These are phyloP conservation scores for Podospora comata DNA, from an alignment of 495 filamentous ascomycete species.

Conservation along the genomic window DNA sequence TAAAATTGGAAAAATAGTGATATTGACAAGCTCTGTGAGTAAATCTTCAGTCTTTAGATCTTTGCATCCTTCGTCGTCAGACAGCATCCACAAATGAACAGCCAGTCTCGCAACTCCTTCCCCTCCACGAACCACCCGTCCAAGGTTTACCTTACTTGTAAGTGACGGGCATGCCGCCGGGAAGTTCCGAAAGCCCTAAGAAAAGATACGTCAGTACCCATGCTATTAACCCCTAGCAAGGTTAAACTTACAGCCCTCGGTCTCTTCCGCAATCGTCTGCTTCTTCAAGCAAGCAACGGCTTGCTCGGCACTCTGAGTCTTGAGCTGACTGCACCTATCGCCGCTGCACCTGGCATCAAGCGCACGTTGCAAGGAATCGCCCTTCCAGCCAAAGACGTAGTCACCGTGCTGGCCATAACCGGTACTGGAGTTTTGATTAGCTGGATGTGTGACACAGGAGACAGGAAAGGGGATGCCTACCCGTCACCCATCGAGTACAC, in stretches of 20 bases:
- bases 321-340: constrained; percentile 38
- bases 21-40: not conserved
- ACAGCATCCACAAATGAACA: not conserved
- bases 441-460: not conserved
- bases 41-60: not conserved
- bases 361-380: constrained; percentile 46
- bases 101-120: not conserved
- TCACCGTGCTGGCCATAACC: constrained; percentile 50
- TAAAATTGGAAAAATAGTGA: not conserved
- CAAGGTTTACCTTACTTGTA: not conserved
- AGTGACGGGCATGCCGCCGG: constrained; percentile 14
- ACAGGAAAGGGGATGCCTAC: constrained; percentile 13
- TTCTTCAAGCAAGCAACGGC: constrained; percentile 35
- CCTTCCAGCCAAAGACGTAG: constrained; percentile 54
- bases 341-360: constrained; percentile 47
- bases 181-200: constrained; percentile 11
- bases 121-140: too few relatives aligned
- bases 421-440: constrained; percentile 18
- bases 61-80: not conserved
- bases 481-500: constrained; percentile 50
- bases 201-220: not conserved
- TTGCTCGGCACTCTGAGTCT: constrained; percentile 32
- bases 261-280: constrained; percentile 34
- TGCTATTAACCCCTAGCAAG: not conserved
- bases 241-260: constrained; percentile 33